Evolutionary conservation across 106 monocot genomes (phyloP).

Genomic region (Dioscorea zingiberensis): DNA sequence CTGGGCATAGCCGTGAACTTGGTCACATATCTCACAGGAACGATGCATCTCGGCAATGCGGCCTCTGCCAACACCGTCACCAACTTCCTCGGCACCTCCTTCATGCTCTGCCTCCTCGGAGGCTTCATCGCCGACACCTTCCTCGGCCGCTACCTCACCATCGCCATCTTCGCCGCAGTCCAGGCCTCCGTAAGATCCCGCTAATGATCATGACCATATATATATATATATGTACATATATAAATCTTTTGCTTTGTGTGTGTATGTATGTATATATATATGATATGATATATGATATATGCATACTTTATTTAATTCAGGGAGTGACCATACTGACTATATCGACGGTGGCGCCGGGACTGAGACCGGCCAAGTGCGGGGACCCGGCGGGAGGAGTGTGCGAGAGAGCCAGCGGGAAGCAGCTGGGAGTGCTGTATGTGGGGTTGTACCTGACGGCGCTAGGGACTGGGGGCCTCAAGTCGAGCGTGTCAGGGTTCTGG

Average conservation of each 20-base stretch:
- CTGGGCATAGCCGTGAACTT: slow-evolving; percentile 74
- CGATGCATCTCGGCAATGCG: slow-evolving; percentile 74
- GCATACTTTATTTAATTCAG: slow-evolving; percentile 3
- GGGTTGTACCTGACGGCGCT: slow-evolving; percentile 56
- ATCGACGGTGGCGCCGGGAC: slow-evolving; percentile 51
- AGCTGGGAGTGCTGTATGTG: slow-evolving; percentile 50
- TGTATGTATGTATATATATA: background rate
- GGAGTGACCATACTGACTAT: slow-evolving; percentile 57
- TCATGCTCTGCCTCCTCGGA: slow-evolving; percentile 75
- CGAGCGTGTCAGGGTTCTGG: slow-evolving; percentile 71
- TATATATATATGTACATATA: background rate
- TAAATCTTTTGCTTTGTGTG: background rate
- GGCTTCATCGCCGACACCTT: slow-evolving; percentile 75
- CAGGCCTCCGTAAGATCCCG: slow-evolving; percentile 28
- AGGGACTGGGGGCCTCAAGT: slow-evolving; percentile 65
- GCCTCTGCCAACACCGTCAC: slow-evolving; percentile 66
- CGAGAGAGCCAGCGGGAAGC: slow-evolving; percentile 27
- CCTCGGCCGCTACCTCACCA: slow-evolving; percentile 63
- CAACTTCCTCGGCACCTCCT: slow-evolving; percentile 71
- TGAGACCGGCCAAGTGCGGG: slow-evolving; percentile 39
- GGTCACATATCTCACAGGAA: slow-evolving; percentile 64
- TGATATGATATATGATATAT: too few species aligned
- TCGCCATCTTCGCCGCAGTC: slow-evolving; percentile 49
- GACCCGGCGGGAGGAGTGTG: slow-evolving; percentile 14
- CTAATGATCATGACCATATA: background rate